phyloP scores from a whole-genome alignment of 2,329 filamentous ascomycete genomes.

The Polytolypa hystricis region DNA sequence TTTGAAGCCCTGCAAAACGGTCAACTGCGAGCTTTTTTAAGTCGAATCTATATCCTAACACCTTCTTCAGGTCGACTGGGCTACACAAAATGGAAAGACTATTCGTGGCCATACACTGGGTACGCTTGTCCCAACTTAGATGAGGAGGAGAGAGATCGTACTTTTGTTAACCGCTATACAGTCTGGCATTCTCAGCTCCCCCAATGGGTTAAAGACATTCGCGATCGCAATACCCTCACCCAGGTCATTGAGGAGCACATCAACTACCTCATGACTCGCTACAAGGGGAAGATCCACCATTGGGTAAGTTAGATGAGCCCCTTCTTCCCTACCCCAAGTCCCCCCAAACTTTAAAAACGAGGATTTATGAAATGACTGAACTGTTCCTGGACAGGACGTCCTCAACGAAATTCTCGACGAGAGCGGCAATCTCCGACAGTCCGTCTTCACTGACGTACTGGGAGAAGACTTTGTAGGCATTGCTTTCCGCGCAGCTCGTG shows the following conservation, averaged over 20 bases:
- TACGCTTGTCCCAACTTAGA: too few relatives aligned
- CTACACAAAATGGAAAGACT: conserved; percentile 43
- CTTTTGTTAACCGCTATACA: too few relatives aligned
- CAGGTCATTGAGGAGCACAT: conserved; percentile 51
- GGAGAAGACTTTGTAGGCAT: conserved; percentile 60
- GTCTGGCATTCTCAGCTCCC: conserved; percentile 25
- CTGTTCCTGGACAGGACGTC: conserved; percentile 16
- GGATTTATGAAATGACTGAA: too few relatives aligned
- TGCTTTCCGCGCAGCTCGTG: conserved; percentile 57
- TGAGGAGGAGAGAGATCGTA: too few relatives aligned
- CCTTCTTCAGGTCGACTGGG: too few relatives aligned
- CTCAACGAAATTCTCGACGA: conserved; percentile 34
- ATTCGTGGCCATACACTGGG: conserved; percentile 54
- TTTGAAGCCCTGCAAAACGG: too few relatives aligned
- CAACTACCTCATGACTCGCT: conserved; percentile 46
- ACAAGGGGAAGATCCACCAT: conserved; percentile 48
- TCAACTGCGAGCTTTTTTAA: too few relatives aligned
- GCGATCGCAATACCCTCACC: conserved; percentile 42
- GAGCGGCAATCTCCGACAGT: conserved; percentile 46
- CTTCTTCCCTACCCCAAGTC: background rate
- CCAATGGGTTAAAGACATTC: conserved; percentile 48
- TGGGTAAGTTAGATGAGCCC: conserved; percentile 54
- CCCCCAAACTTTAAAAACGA: conserved; percentile 3
- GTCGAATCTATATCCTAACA: too few relatives aligned
- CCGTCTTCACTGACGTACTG: conserved; percentile 56